A percentile compares a stretch with the other conserved stretches of the same genome.
Conservation (phyloP, 1,139 yeast species). For the Diutina scorzettiae region DNA sequence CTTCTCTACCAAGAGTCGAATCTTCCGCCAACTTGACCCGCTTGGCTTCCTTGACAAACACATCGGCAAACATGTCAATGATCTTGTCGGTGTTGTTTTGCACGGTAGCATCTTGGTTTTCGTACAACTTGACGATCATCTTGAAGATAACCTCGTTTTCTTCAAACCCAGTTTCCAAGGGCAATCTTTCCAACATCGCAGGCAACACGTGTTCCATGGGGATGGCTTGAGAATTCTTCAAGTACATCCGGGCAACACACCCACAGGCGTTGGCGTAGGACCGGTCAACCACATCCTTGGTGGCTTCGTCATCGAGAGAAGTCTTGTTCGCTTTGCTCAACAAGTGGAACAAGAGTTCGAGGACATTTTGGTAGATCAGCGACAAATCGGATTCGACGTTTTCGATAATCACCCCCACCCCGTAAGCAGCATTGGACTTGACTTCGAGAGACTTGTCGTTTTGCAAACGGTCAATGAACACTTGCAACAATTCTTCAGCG, state of each 20-base stretch:
- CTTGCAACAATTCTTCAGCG: conserved; percentile 56
- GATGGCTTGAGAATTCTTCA: conserved; percentile 58
- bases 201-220: conserved; percentile 77
- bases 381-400: conserved; percentile 47
- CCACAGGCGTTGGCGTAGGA: conserved; percentile 94
- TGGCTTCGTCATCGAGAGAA: conserved; percentile 52
- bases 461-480: conserved; percentile 56
- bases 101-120: conserved; percentile 46
- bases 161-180: conserved; percentile 80
- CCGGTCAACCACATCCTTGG: conserved; percentile 70
- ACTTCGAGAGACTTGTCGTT: conserved; percentile 80
- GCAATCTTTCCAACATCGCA: conserved; percentile 66
- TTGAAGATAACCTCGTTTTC: conserved; percentile 88
- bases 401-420: conserved; percentile 75
- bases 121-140: conserved; percentile 62
- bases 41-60: conserved; percentile 64
- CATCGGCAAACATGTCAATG: conserved; percentile 55
- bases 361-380: conserved; percentile 52
- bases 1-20: conserved; percentile 75
- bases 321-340: conserved; percentile 53
- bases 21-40: conserved; percentile 56
- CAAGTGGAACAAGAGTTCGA: conserved; percentile 68
- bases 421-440: conserved; percentile 92
- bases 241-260: conserved; percentile 86
- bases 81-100: conserved; percentile 49